phyloP scores from a whole-genome alignment of 139 green algal genomes.

The Gonium pectorale region DNA sequence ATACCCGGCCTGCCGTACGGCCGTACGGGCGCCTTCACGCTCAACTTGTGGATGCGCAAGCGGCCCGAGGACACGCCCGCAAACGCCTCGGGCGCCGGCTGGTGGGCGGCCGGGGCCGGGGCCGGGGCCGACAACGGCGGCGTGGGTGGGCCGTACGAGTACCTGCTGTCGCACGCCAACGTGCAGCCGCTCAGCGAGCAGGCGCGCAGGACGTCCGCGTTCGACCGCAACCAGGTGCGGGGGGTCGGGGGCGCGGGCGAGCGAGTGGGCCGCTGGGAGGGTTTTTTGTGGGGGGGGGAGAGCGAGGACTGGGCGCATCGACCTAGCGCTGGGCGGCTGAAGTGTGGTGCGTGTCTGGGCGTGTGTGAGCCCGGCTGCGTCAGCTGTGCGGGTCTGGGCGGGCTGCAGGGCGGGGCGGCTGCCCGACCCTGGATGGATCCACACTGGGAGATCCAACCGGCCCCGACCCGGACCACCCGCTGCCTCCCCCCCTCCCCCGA shows the following conservation, averaged over 20 bases:
- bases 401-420: too few relatives aligned
- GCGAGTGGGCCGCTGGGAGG: neutral
- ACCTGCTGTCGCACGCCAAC: slow-evolving; percentile 65
- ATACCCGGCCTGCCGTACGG: slow-evolving; percentile 47
- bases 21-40: slow-evolving; percentile 59
- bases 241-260: neutral
- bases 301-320: neutral
- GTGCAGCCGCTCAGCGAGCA: neutral
- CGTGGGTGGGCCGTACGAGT: slow-evolving; percentile 50
- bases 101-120: neutral
- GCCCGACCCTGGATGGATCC: too few relatives aligned
- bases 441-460: neutral
- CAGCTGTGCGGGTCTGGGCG: too few relatives aligned
- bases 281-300: neutral
- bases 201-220: neutral
- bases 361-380: too few relatives aligned
- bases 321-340: too few relatives aligned
- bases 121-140: too few relatives aligned
- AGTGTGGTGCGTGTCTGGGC: too few relatives aligned
- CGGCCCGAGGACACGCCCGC: neutral
- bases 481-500: neutral
- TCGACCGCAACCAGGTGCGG: slow-evolving; percentile 39
- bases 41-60: slow-evolving; percentile 76
- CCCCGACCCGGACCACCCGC: neutral
- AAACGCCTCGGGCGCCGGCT: neutral